Evolutionary conservation across 257 asterid genomes (phyloP), one percentile per base, ranked within the genome.

Genomic region (Nicotiana sylvestris): DNA sequence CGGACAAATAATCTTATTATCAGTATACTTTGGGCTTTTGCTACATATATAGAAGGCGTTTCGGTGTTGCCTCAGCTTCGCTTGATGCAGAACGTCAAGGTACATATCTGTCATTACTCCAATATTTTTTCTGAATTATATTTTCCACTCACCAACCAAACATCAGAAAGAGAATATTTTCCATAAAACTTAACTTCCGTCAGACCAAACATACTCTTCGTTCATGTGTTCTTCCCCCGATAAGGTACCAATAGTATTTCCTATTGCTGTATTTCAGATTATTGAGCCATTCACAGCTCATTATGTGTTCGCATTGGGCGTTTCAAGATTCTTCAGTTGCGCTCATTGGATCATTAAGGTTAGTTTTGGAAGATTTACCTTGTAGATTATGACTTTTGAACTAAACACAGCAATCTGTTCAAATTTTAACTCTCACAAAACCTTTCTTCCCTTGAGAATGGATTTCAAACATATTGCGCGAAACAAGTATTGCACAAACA

Each of bases 321-420:
- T 96, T 17, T 91, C 99, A 29, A 90, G 98, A 80, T 94, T 94
- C 83, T 67, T 96, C 57, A 92, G 94, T 35, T 96, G 93, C 68
- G 98, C 97, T 85, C 98, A 96, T 86, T 96, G 98, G 99, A 90
- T 94, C 86, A 88, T 96, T 87, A 91, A 91, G 98, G 99, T 92
- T 30, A 85, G 81, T 77, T 35, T 49, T 21, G 21, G 21, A 21
- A 21, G 21, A 21, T 21, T 21, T 21, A 21, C 21, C 21, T 21
- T 21, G 21, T 21, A 21, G 21, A 21, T 21, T 21, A 21, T 21
- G 21, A 21, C 21, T 21, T 21, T 21, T 25, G 60, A 46, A 21
- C 12, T 43, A 43, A 37, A 69, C 4, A 43, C 21, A 70, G 1
- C 78, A 43, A 11, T 39, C 2, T 70, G 57, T 39, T 10, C 57